phyloP scores from a whole-genome alignment of 1,284 basidiomycete species.

The Phlebopus sp. region DNA sequence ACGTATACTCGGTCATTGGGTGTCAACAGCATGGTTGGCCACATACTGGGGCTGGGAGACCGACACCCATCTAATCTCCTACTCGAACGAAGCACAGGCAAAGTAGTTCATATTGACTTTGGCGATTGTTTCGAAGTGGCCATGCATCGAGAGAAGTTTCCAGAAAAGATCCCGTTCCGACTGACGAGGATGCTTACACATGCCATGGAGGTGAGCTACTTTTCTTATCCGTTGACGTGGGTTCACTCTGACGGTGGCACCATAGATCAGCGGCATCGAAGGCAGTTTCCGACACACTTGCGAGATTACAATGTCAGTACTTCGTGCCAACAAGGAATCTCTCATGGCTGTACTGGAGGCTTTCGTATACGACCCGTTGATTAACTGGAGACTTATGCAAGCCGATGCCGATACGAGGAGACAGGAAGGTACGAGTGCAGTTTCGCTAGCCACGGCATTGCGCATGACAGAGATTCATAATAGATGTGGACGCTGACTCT shows the following conservation, averaged over 20 bases:
- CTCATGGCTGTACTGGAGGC: constrained; percentile 97
- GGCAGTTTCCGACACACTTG: constrained; percentile 96
- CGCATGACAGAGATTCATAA: constrained; percentile 3
- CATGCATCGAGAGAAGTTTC: constrained; percentile 97
- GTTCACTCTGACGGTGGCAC: constrained; percentile 13
- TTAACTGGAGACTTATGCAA: constrained; percentile 86
- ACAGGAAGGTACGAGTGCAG: constrained; percentile 48
- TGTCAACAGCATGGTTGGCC: constrained; percentile 95
- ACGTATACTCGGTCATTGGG: constrained; percentile 96
- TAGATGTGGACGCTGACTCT: constrained; percentile 45
- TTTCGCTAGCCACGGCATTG: neutral
- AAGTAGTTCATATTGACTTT: constrained; percentile 97
- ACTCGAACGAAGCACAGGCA: constrained; percentile 89
- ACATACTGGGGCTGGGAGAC: constrained; percentile 98
- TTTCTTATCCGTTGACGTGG: neutral
- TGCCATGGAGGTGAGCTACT: constrained; percentile 87
- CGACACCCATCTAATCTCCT: constrained; percentile 96
- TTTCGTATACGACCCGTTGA: constrained; percentile 87
- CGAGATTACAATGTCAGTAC: constrained; percentile 96
- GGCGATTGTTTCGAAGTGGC: constrained; percentile 95
- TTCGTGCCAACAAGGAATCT: constrained; percentile 96
- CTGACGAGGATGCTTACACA: constrained; percentile 98
- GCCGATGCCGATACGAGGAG: constrained; percentile 63
- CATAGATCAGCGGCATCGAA: constrained; percentile 91
- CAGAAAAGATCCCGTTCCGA: constrained; percentile 98